These are phyloP conservation scores for Thalassiosira pacifica DNA, from an alignment of 352 stramenopile genomes.

Conservation along the genomic window DNA sequence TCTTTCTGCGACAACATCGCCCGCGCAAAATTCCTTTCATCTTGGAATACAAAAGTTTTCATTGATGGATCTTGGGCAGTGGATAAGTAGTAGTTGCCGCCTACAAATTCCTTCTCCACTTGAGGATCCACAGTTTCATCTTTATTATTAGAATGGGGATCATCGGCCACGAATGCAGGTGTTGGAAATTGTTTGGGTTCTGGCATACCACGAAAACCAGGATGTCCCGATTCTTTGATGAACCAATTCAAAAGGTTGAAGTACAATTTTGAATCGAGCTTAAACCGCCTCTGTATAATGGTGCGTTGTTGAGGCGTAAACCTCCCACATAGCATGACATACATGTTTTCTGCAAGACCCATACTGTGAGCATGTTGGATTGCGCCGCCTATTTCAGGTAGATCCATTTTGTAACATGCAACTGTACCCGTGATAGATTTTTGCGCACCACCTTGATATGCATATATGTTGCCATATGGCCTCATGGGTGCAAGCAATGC, in stretches of 20 bases:
- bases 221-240: slow-evolving; percentile 21
- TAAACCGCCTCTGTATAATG: slow-evolving; percentile 4
- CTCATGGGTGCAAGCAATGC: neutral
- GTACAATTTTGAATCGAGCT: slow-evolving; percentile 19
- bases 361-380: neutral
- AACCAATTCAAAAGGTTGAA: slow-evolving; percentile 26
- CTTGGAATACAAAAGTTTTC: slow-evolving; percentile 20
- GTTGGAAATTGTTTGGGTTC: neutral
- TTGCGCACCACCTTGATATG: slow-evolving; percentile 9
- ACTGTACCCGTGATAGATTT: slow-evolving; percentile 18
- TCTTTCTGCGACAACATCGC: slow-evolving; percentile 21
- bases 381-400: neutral
- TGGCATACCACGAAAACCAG: neutral
- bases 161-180: slow-evolving; percentile 3
- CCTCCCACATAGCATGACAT: slow-evolving; percentile 21
- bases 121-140: slow-evolving; percentile 4
- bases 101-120: slow-evolving; percentile 25
- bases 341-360: slow-evolving; percentile 3
- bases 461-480: slow-evolving; percentile 11
- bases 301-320: slow-evolving; percentile 24
- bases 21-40: slow-evolving; percentile 11
- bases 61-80: slow-evolving; percentile 24
- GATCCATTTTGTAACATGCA: slow-evolving; percentile 2
- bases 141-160: slow-evolving; percentile 7
- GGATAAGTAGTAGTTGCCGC: slow-evolving; percentile 34